Conservation (phyloP, 306 rosid genomes). For the Casuarina glauca region DNA sequence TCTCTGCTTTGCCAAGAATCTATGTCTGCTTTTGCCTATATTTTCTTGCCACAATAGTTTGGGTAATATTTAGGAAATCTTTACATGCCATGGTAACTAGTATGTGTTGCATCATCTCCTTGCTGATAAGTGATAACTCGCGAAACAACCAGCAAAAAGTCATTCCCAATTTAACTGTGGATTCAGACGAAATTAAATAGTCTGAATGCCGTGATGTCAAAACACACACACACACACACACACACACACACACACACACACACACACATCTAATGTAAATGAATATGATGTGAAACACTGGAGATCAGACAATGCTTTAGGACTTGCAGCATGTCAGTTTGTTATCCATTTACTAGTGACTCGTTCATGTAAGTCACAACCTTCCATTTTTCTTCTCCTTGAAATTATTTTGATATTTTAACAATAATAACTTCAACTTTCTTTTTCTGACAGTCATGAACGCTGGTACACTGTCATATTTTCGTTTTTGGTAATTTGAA, state of each 20-base stretch:
- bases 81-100: not conserved
- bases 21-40: not conserved
- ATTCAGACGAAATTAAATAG: not conserved
- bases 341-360: not conserved
- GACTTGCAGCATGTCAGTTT: not conserved
- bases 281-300: not conserved
- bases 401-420: no score
- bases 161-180: not conserved
- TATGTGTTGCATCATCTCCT: not conserved
- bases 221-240: no score
- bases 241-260: no score
- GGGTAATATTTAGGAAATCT: not conserved
- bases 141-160: not conserved
- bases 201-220: not conserved
- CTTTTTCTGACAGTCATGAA: not conserved
- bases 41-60: not conserved
- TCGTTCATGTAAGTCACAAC: not conserved
- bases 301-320: not conserved
- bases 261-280: not conserved
- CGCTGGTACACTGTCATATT: not conserved
- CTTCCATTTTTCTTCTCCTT: not conserved
- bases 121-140: constrained; percentile 1
- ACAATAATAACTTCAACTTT: not conserved
- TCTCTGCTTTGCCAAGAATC: constrained; percentile 1
- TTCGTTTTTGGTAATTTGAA: constrained; percentile 1